Percentiles rank a stretch among this genome's conserved stretches.
Conservation (phyloP, 108 stramenopile species). For the Hondaea fermentalgiana region DNA sequence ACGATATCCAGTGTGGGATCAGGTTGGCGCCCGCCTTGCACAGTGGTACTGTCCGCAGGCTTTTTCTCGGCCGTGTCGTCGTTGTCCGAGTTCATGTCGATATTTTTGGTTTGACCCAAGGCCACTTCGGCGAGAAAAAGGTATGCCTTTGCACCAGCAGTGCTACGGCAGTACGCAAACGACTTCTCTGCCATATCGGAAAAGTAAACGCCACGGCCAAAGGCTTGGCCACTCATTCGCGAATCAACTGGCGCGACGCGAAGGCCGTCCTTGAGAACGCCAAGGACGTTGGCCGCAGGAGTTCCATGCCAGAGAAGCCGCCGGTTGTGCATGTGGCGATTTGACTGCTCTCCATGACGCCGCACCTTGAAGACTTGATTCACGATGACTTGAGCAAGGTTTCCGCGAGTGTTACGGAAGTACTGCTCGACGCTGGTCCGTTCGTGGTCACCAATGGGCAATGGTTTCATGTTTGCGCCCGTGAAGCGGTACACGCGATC, state of each 20-base stretch:
- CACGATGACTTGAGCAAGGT: not conserved
- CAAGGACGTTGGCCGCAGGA: not conserved
- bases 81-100: not conserved
- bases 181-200: not conserved
- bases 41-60: not conserved
- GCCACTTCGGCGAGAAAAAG: not conserved
- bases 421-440: not conserved
- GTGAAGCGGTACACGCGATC: not conserved
- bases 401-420: not conserved
- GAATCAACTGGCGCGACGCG: not conserved
- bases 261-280: not conserved
- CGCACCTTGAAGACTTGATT: not conserved
- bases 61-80: not conserved
- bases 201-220: not conserved
- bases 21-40: not conserved
- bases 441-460: not conserved
- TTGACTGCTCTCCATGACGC: not conserved
- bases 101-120: not conserved
- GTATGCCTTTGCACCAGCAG: not conserved
- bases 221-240: not conserved
- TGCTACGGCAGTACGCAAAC: not conserved
- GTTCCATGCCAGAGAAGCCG: conserved; percentile 14
- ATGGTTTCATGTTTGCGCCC: not conserved
- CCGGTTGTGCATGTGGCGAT: not conserved
- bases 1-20: not conserved